Evolutionary conservation across 2,329 filamentous ascomycete genomes (phyloP).

Genomic region (Didymosphaeria variabile): DNA sequence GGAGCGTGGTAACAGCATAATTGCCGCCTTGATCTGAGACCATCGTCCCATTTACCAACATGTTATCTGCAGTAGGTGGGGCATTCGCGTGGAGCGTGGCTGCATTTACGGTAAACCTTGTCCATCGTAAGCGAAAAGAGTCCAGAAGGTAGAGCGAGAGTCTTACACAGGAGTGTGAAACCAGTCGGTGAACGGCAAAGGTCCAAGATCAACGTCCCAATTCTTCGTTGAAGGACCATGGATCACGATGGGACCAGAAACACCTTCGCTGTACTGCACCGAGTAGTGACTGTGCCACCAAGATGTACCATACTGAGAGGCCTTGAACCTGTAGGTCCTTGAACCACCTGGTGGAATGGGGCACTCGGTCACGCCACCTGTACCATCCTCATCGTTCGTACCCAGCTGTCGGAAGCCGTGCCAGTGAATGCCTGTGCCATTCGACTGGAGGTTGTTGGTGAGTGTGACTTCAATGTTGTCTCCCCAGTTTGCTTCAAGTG

Average conservation of each 20-base stretch:
- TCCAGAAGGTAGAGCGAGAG: not conserved
- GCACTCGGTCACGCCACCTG: slow-evolving; percentile 67
- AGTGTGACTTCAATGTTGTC: slow-evolving; percentile 52
- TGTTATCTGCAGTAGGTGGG: slow-evolving; percentile 58
- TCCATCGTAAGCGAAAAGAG: slow-evolving; percentile 13
- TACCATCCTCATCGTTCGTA: slow-evolving; percentile 55
- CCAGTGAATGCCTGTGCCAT: slow-evolving; percentile 63
- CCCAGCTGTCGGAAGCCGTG: slow-evolving; percentile 59
- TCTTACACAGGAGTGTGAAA: slow-evolving; percentile 38
- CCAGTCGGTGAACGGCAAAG: slow-evolving; percentile 53
- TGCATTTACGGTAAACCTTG: slow-evolving; percentile 42
- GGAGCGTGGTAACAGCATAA: slow-evolving; percentile 45
- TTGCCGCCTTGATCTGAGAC: slow-evolving; percentile 41
- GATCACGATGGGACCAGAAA: slow-evolving; percentile 52
- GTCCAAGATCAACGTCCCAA: slow-evolving; percentile 52
- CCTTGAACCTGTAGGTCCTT: slow-evolving; percentile 45
- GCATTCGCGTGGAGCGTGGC: slow-evolving; percentile 48
- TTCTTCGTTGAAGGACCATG: slow-evolving; percentile 49
- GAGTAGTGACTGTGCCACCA: slow-evolving; percentile 45
- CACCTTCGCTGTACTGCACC: slow-evolving; percentile 47
- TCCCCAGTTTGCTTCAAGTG: slow-evolving; percentile 54
- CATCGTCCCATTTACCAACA: slow-evolving; percentile 66
- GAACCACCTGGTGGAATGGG: slow-evolving; percentile 68
- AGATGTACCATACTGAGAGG: slow-evolving; percentile 48
- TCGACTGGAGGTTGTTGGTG: slow-evolving; percentile 47